phyloP scores from a whole-genome alignment of 2,329 filamentous ascomycete genomes.

The Cladorrhinum sp. region DNA sequence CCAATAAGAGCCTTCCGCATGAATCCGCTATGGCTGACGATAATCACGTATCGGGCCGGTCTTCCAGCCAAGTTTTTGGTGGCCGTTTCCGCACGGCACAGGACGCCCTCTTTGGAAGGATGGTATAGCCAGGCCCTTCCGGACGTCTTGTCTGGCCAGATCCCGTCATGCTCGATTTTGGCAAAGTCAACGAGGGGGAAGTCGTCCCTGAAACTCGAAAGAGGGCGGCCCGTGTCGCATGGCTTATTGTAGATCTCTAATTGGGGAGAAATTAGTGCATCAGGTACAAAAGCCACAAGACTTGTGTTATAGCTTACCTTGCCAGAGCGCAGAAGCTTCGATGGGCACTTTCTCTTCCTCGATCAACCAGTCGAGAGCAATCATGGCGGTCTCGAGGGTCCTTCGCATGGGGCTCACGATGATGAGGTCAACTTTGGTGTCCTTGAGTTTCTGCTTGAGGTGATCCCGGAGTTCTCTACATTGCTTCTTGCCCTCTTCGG shows the following conservation, averaged over 20 bases:
- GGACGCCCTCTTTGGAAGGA: constrained; percentile 50
- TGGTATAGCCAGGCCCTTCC: constrained; percentile 45
- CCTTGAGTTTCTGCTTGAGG: constrained; percentile 38
- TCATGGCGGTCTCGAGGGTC: constrained; percentile 60
- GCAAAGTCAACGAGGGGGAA: constrained; percentile 58
- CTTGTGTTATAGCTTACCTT: constrained; percentile 43
- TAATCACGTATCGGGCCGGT: constrained; percentile 50
- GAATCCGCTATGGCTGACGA: constrained; percentile 64
- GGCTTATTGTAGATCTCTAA: constrained; percentile 52
- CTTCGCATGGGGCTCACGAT: constrained; percentile 63
- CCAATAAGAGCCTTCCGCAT: constrained; percentile 54
- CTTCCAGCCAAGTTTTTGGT: constrained; percentile 49
- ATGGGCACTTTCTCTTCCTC: constrained; percentile 51
- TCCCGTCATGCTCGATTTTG: constrained; percentile 45
- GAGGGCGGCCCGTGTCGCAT: constrained; percentile 58
- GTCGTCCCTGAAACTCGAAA: constrained; percentile 40
- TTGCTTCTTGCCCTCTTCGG: constrained; percentile 46
- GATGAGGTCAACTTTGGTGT: constrained; percentile 49
- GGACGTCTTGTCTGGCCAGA: constrained; percentile 61
- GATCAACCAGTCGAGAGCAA: constrained; percentile 57
- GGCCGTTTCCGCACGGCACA: constrained; percentile 51
- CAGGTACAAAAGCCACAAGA: not conserved
- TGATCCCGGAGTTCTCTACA: constrained; percentile 43
- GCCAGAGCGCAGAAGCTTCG: constrained; percentile 59
- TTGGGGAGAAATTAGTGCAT: not conserved